Base-by-base conservation (phyloP, 139 green algal species). In the Prasinococcaceae sp. region DNA sequence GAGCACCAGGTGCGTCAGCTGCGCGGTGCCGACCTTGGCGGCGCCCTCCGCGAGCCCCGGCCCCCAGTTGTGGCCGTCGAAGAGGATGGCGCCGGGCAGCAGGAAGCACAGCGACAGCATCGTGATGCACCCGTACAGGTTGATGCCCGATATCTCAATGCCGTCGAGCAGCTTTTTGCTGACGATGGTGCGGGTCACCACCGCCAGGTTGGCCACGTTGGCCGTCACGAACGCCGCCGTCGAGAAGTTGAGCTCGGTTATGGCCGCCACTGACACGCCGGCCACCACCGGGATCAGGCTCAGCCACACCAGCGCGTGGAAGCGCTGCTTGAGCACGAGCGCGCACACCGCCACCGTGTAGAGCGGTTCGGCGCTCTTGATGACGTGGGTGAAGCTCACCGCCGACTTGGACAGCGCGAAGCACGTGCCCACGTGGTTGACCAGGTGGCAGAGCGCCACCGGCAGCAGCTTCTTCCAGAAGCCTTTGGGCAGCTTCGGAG, bases 341-440 rank as follows among this genome's bases (percentile, higher is more conserved):
- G 65, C 68, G 20, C 63, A 78, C 17, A 95, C 73, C 8, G 90
- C 43, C 5, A 93, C 89, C 50, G 86, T 95, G 79, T 96, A 97
- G 12, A 79, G 88, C 2, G 88, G 88, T 77, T 97, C 88, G 57
- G 54, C 42, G 29, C 43, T 65, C 61, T 69, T 69, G 22, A 70
- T 64, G 1, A 92, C 95, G 79, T 97, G 88, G 2, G 86, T 95
- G 26, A 97, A 79, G 3, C 78, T 92, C 58, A 97, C 95, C 47
- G 90, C 89, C 23, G 96, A 85, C 2, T 92, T 92, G 1, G 82
- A 85, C 64, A 97, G 96, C 14, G 80, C 92, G 55, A 97, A 74
- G 73, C 94, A 96, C 58, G 89, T 87, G 4, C 89, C 89, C 6
- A 98, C 74, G 69, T 98, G 89, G 24, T 87, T 89, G 47, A 96